These are phyloP conservation scores for Podospora appendiculata DNA, from an alignment of 495 filamentous ascomycete species.

Conservation along the genomic window DNA sequence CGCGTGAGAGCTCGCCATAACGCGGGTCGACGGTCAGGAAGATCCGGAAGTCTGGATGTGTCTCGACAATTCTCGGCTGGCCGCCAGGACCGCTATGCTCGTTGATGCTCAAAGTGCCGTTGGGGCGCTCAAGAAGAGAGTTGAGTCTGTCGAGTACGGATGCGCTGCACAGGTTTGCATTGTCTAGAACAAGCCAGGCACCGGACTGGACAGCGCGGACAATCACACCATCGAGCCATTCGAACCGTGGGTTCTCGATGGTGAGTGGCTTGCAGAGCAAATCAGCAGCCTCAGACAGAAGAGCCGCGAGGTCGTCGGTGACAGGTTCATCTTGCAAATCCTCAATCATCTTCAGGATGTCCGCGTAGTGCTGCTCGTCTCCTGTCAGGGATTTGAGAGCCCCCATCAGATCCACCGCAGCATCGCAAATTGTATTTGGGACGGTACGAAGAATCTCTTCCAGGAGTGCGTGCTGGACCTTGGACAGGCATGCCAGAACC, in stretches of 20 bases:
- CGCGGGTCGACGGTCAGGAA: conserved; percentile 92
- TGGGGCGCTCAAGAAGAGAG: conserved; percentile 77
- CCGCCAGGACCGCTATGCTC: conserved; percentile 82
- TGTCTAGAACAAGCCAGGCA: conserved; percentile 89
- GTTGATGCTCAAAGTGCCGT: conserved; percentile 80
- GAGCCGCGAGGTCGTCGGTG: conserved; percentile 16
- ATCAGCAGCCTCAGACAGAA: conserved; percentile 22
- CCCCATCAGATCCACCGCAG: conserved; percentile 36
- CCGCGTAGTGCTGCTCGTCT: conserved; percentile 20
- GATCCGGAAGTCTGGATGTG: conserved; percentile 82
- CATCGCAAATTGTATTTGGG: conserved; percentile 31
- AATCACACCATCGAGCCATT: conserved; percentile 92
- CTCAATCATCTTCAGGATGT: conserved; percentile 24
- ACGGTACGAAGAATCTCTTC: conserved; percentile 44
- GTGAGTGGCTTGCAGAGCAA: conserved; percentile 36
- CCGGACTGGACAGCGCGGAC: conserved; percentile 80
- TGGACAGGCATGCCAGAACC: conserved; percentile 44
- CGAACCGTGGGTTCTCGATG: conserved; percentile 69
- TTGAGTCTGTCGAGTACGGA: conserved; percentile 94
- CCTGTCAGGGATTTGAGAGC: conserved; percentile 19
- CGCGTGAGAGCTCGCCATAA: conserved; percentile 88
- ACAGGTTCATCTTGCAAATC: conserved; percentile 17
- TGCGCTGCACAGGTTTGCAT: conserved; percentile 91
- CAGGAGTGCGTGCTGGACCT: conserved; percentile 49
- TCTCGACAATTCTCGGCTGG: conserved; percentile 67